phyloP scores from a whole-genome alignment of 805 yeast genomes.

The Starmera amethionina region DNA sequence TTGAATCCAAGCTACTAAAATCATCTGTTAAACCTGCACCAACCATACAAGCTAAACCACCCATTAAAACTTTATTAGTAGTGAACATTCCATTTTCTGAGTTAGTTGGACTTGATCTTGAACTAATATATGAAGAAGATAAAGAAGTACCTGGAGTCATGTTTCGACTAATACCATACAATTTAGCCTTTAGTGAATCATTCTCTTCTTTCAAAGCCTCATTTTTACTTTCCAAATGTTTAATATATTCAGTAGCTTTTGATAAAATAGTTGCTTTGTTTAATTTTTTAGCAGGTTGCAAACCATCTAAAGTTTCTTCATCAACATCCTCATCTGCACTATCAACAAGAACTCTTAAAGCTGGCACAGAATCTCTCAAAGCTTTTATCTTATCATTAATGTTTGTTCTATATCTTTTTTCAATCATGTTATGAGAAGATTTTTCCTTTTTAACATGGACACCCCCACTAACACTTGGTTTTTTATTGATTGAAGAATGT shows the following conservation, averaged over 20 bases:
- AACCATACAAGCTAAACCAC: slow-evolving; percentile 55
- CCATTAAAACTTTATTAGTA: slow-evolving; percentile 42
- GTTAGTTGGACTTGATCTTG: slow-evolving; percentile 7
- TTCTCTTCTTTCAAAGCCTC: slow-evolving; percentile 39
- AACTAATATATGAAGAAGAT: slow-evolving; percentile 3
- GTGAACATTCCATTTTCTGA: slow-evolving; percentile 4
- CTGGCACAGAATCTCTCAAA: slow-evolving; percentile 58
- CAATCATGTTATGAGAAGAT: slow-evolving; percentile 61
- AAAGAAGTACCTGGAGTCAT: slow-evolving; percentile 14
- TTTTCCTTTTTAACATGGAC: slow-evolving; percentile 32
- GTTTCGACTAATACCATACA: slow-evolving; percentile 11
- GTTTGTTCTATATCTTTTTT: slow-evolving; percentile 61
- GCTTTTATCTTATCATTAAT: slow-evolving; percentile 58
- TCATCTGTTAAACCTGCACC: slow-evolving; percentile 53
- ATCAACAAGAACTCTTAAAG: slow-evolving; percentile 37
- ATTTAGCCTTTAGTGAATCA: slow-evolving; percentile 23
- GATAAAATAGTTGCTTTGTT: slow-evolving; percentile 70
- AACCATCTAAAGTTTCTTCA: slow-evolving; percentile 48
- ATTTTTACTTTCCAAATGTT: slow-evolving; percentile 59
- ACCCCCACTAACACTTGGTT: background rate
- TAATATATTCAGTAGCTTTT: slow-evolving; percentile 71
- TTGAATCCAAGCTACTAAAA: slow-evolving; percentile 27
- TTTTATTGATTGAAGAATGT: slow-evolving; percentile 14
- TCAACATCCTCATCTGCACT: slow-evolving; percentile 48
- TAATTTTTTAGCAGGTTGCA: slow-evolving; percentile 65